These are phyloP conservation scores for Marchantia paleacea DNA, from an alignment of 225 moss, liverwort and hornwort genomes.

Conservation along the genomic window DNA sequence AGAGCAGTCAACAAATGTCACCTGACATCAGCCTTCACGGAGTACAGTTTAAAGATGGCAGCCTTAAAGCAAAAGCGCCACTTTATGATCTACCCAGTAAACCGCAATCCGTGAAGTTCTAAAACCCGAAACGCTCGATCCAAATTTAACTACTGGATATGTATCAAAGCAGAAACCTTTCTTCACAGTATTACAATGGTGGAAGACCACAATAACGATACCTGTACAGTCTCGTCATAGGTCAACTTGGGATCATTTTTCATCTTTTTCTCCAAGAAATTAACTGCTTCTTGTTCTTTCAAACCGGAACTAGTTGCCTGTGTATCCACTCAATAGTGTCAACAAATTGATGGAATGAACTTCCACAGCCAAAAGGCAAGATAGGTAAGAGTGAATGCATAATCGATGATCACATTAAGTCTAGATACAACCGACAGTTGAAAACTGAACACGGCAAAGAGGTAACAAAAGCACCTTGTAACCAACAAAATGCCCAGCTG, in stretches of 20 bases:
- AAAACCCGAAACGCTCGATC: no score
- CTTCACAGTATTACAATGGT: not conserved
- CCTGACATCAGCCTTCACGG: not conserved
- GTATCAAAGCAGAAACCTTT: not conserved
- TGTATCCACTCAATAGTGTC: not conserved
- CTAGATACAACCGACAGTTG: not conserved
- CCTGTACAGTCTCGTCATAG: slow-evolving; percentile 92
- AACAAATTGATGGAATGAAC: not conserved
- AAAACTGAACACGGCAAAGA: not conserved
- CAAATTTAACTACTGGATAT: no score
- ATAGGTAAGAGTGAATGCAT: not conserved
- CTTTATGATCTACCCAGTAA: no score
- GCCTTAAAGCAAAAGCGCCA: no score
- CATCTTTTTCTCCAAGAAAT: slow-evolving; percentile 85
- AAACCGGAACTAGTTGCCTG: slow-evolving; percentile 92
- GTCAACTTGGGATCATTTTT: slow-evolving; percentile 75
- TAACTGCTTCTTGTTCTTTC: slow-evolving; percentile 93
- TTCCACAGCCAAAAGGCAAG: not conserved
- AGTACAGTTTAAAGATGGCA: no score
- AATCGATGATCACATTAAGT: not conserved
- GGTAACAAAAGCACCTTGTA: slow-evolving; percentile 57
- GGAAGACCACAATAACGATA: slow-evolving; percentile 8
- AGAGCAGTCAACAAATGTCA: not conserved
- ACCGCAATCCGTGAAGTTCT: no score
- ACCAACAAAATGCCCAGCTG: slow-evolving; percentile 94